These are phyloP conservation scores for Calycina marina DNA, from an alignment of 2,329 filamentous ascomycete genomes.

Conservation along the genomic window DNA sequence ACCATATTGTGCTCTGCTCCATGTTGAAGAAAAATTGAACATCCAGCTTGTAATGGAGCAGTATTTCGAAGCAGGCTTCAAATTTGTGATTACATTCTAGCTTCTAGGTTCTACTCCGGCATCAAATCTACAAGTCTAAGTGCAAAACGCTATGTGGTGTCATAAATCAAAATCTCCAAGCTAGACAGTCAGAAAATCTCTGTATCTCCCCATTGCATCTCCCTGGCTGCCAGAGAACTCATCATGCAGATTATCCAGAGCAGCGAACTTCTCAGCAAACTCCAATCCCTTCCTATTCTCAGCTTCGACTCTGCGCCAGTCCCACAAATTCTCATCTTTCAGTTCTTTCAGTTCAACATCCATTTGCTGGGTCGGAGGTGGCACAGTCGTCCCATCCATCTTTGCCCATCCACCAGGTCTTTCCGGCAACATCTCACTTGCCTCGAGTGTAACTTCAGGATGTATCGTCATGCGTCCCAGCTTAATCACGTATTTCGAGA, in stretches of 20 bases:
- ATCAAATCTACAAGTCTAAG: too few species aligned
- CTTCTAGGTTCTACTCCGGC: too few species aligned
- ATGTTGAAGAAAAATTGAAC: too few species aligned
- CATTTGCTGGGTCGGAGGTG: not conserved
- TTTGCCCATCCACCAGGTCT: slow-evolving; percentile 50
- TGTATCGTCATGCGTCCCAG: slow-evolving; percentile 70
- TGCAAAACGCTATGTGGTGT: too few species aligned
- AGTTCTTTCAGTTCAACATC: slow-evolving; percentile 3
- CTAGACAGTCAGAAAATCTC: slow-evolving; percentile 16
- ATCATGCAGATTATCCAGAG: slow-evolving; percentile 36
- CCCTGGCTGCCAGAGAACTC: slow-evolving; percentile 20
- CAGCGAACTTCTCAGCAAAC: slow-evolving; percentile 39
- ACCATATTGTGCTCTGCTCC: too few species aligned
- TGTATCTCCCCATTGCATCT: slow-evolving; percentile 21
- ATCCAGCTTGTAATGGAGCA: too few species aligned
- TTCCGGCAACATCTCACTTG: slow-evolving; percentile 59
- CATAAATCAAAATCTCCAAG: too few species aligned
- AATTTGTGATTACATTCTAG: too few species aligned
- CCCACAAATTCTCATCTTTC: slow-evolving; percentile 26
- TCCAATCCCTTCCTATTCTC: slow-evolving; percentile 40
- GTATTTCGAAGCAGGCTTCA: too few species aligned
- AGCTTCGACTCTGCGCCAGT: slow-evolving; percentile 42
- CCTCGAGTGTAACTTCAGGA: slow-evolving; percentile 59
- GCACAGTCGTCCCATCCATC: slow-evolving; percentile 18
- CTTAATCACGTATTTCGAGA: slow-evolving; percentile 76